A percentile compares a stretch with the other conserved stretches of the same genome.
These are phyloP conservation scores for Apophysomyces trapeziformis DNA, from an alignment of 371 early-diverging fungal genomes.

Conservation along the genomic window DNA sequence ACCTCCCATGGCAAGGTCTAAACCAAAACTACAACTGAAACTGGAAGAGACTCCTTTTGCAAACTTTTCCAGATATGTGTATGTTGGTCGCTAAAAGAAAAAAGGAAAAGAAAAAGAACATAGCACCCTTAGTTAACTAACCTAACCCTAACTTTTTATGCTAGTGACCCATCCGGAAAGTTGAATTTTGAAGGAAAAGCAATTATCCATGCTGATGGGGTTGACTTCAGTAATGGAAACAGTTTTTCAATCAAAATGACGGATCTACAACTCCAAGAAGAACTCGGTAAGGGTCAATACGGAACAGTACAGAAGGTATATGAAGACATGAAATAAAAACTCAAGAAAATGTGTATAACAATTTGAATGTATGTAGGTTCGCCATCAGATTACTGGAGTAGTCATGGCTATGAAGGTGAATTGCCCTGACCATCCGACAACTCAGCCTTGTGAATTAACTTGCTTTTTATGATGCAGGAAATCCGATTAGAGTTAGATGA, in stretches of 20 bases:
- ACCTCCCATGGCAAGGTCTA: conserved; percentile 34
- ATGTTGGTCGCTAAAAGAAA: conserved; percentile 25
- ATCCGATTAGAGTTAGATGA: conserved; percentile 90
- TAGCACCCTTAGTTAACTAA: not conserved
- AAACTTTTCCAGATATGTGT: conserved; percentile 77
- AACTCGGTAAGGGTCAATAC: conserved; percentile 91
- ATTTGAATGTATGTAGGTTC: conserved; percentile 39
- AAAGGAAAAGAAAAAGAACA: not conserved
- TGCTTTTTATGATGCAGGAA: conserved; percentile 60
- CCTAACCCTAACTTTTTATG: not conserved
- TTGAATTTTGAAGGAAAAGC: conserved; percentile 93
- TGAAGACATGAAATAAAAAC: not conserved
- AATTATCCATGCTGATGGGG: conserved; percentile 87
- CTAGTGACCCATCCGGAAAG: conserved; percentile 86
- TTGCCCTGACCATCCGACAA: not conserved
- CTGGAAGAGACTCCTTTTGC: conserved; percentile 64
- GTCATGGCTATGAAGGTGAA: conserved; percentile 91
- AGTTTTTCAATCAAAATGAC: conserved; percentile 89
- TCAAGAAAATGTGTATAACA: not conserved
- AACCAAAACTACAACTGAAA: conserved; percentile 40
- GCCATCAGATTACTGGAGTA: conserved; percentile 86
- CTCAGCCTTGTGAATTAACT: not conserved
- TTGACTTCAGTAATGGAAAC: conserved; percentile 88
- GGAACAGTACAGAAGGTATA: conserved; percentile 87
- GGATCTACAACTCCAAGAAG: conserved; percentile 77